Base-by-base conservation (phyloP, 331 rosid species). In the Quercus phellos region DNA sequence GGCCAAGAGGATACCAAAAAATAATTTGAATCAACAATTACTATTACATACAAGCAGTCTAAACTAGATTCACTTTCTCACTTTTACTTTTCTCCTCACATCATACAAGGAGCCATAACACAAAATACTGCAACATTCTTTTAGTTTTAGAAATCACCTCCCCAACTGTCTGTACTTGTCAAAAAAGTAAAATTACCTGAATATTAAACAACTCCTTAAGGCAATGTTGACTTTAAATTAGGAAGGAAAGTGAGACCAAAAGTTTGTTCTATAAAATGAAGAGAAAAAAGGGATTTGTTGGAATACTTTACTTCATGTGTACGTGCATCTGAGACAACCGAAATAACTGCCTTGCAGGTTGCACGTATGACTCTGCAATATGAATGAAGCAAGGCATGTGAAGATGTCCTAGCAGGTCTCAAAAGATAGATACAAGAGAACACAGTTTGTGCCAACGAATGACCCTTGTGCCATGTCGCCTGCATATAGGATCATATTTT, bases 401-500 rank as follows among this genome's bases (percentile, higher is more conserved):
- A 85, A 74, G 90, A 88, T 73, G 96, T 92, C 87, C 99, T 92
- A 54, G 90, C 99, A 38, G 87, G 94, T 82, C 86, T 89, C 55
- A 92, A 81, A 89, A 94, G 98, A 91, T 94, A 94, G 81, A 94
- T 88, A 83, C 99, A 94, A 24, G 99, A 92, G 90, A 91, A 94
- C 82, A 94, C 94, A 76, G 99, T 94, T 80, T 94, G 99, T 27
- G 97, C 96, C 90, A 94, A 82, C 66, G 99, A 92, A 82, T 94
- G 99, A 82, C 99, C 99, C 91, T 86, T 91, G 92, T 94, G 99
- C 99, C 99, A 94, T 84, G 99, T 94, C 26, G 98, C 99, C 99
- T 94, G 97, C 86, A 84, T 42, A 68, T 72, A 70, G 82, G 80
- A 82, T 63, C 75, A 70, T 55, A 77, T 17, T 78, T 82, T 77